Base-by-base conservation (phyloP, 139 green algal genomes). In the Asterochloris sp. region DNA sequence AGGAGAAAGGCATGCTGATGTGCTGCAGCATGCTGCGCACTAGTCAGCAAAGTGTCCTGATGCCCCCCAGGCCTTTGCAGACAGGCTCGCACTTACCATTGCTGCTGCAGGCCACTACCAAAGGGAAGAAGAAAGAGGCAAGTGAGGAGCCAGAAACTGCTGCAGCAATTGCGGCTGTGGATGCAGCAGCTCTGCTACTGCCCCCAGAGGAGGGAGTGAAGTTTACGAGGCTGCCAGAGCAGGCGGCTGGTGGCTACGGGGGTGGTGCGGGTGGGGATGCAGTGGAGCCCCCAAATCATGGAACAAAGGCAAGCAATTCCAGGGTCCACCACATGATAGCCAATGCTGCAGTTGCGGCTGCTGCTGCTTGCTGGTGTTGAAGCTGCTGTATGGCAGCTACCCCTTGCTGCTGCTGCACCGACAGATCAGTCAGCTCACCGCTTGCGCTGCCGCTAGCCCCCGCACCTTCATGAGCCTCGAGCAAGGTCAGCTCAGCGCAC, bases 101-200 rank as follows among this genome's bases (percentile, higher is more conserved):
- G 28, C 19, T 76, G 71, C 71, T 26, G 71, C 19, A 19, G 17
- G 71, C n/a, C n/a, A 29, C 19, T 10, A 54, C 16, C n/a, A 47
- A 17, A 60, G 66, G 19, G 17, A 26, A 23, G 12, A 79, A 79
- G 29, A 13, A 21, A 13, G 26, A 79, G 74, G 9, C 19, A n/a
- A 21, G 27, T 64, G 80, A 78, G 26, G 54, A 62, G 12, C 60
- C 71, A n/a, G 80, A 84, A 4, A 69, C 62, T 9, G n/a, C 38
- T 10, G 81, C 73, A 14, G 81, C 81, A 62, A 76, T 77, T 26
- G 61, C 66, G 12, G 76, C 67, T 61, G 81, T 84, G 28, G 73
- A 61, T 26, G 17, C 73, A 27, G 81, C 81, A 21, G 69, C 75
- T 62, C 27, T 12, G 26, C 66, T 76, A 62, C 81, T 84, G 81